Conservation (phyloP, 179 eudicot genomes). For the Spergularia azorica region DNA sequence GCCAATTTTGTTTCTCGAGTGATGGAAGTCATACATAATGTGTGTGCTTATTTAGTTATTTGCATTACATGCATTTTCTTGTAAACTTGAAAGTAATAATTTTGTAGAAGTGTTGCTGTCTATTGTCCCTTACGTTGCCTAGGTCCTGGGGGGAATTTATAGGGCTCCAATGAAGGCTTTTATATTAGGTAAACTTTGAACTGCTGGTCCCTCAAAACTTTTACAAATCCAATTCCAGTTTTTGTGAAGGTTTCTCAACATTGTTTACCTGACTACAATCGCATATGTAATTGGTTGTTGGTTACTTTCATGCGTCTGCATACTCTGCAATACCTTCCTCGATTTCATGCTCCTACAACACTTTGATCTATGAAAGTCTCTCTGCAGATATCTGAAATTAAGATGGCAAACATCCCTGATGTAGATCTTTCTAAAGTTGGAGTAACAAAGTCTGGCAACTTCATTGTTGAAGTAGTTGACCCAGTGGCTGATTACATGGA, state of each 20-base stretch:
- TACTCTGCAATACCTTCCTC: not conserved
- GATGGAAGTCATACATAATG: not conserved
- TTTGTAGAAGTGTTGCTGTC: not conserved
- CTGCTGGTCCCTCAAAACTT: not conserved
- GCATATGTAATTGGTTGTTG: too few species aligned
- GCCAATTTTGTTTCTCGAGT: not conserved
- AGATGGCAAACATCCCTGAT: slow-evolving; percentile 90
- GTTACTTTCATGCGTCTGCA: not conserved
- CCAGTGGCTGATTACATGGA: slow-evolving; percentile 94
- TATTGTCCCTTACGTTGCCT: not conserved
- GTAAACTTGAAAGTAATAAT: not conserved
- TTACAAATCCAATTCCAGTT: not conserved
- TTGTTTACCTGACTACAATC: not conserved
- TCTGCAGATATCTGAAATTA: slow-evolving; percentile 92
- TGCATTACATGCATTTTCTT: not conserved
- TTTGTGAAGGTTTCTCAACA: not conserved
- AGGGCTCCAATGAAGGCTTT: not conserved
- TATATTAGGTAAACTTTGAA: not conserved
- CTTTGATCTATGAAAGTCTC: slow-evolving; percentile 11
- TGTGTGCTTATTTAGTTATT: not conserved
- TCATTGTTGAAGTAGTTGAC: slow-evolving; percentile 89
- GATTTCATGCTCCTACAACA: not conserved
- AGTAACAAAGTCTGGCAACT: slow-evolving; percentile 65
- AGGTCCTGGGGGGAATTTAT: not conserved
- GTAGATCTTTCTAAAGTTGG: slow-evolving; percentile 79